These are phyloP conservation scores for Nemophila menziesii DNA, from an alignment of 257 asterid genomes.

Conservation along the genomic window DNA sequence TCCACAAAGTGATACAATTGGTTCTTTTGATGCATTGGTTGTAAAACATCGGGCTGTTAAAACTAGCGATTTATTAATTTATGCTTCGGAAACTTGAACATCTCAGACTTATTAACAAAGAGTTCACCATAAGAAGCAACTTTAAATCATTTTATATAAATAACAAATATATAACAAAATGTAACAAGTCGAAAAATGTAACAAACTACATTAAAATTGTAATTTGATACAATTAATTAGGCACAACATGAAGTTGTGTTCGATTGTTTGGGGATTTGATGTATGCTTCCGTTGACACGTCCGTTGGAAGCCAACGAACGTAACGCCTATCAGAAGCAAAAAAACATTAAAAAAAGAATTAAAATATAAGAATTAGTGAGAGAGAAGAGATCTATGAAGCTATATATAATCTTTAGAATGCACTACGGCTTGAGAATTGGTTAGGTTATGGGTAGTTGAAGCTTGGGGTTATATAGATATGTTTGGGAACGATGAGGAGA, in stretches of 20 bases:
- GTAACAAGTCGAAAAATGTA: constrained; percentile 4
- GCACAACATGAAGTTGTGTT: background rate
- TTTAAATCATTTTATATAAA: background rate
- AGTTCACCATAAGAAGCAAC: constrained; percentile 26
- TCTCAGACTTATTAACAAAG: background rate
- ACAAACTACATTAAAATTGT: background rate
- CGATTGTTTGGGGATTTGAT: background rate
- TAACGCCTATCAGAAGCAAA: constrained; percentile 19
- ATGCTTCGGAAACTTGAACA: constrained; percentile 21
- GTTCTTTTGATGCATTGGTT: too few species aligned
- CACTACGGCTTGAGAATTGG: background rate
- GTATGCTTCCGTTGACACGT: constrained; percentile 23
- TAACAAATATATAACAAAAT: background rate
- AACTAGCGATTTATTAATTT: constrained; percentile 10
- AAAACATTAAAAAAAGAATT: background rate
- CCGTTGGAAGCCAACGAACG: constrained; percentile 15
- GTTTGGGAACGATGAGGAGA: too few species aligned
- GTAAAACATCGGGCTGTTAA: constrained; percentile 22
- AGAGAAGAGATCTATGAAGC: background rate
- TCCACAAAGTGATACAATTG: too few species aligned
- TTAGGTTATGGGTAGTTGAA: too few species aligned
- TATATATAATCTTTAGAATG: background rate
- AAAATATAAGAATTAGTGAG: background rate
- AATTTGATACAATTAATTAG: background rate
- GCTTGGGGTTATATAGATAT: too few species aligned